Base-by-base conservation (phyloP, 106 monocot genomes). In the Dioscorea zingiberensis region DNA sequence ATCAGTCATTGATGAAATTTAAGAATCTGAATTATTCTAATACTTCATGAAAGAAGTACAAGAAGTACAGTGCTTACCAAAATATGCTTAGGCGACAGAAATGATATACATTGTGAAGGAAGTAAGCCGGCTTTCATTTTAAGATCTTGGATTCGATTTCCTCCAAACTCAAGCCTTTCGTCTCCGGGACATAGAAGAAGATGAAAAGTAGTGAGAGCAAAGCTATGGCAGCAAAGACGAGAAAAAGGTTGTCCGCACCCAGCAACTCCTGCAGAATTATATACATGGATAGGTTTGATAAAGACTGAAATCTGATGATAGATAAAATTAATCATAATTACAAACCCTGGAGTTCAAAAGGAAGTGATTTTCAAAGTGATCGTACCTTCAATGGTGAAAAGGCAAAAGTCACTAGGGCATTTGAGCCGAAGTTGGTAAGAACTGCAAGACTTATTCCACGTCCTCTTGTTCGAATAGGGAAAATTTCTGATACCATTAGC, bases 401-500 rank as follows among this genome's bases (percentile, higher is more conserved):
- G 47, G 97, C 97, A 78, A 97, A 92, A 27, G 97, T 92, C 17
- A 97, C 88, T 60, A 97, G 68, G n/a, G 97, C 97, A 77, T 92
- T 97, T 2, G 97, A 91, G 23, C 88, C 92, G 64, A 97, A 97
- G 67, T 92, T 97, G 45, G 67, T 71, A 17, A 97, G 87, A 70
- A 97, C 95, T 38, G 88, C 97, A 70, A 92, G 83, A 73, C 97
- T 97, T 77, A 83, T 92, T 66, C 97, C 88, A 55, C 88, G 88
- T 60, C 88, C 97, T 73, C 88, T 88, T 74, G 97, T 89, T 27
- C 84, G 83, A 30, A 86, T 75, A 26, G 97, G 97, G 53, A 97
- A 97, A 55, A 97, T 97, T 68, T 97, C 92, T 13, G 97, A 97
- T 55, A 92, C 92, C 92, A 97, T 88, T 57, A 97, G 77, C 97